Percentiles rank a stretch among this genome's conserved stretches.
phyloP scores from a whole-genome alignment of 2,329 filamentous ascomycete genomes.

The Allantophomopsis lycopodina region DNA sequence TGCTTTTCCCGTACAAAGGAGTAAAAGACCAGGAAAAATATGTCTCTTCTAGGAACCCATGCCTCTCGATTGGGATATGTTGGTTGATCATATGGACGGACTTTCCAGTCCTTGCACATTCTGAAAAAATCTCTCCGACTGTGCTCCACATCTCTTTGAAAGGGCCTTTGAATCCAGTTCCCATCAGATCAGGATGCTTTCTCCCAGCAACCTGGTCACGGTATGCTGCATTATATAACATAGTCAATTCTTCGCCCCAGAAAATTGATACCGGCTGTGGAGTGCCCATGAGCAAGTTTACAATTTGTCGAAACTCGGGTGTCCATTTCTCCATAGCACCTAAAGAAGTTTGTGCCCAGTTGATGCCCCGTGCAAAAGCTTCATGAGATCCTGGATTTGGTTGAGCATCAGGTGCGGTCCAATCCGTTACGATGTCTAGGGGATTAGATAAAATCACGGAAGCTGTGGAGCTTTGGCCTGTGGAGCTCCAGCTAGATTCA shows the following conservation, averaged over 20 bases:
- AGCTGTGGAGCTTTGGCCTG: not conserved
- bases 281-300: constrained; percentile 67
- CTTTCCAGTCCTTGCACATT: constrained; percentile 54
- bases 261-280: constrained; percentile 64
- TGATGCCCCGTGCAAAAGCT: constrained; percentile 51
- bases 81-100: constrained; percentile 74
- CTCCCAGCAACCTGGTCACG: constrained; percentile 51
- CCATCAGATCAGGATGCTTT: constrained; percentile 64
- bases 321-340: constrained; percentile 64
- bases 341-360: constrained; percentile 60
- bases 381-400: constrained; percentile 54
- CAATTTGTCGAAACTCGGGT: constrained; percentile 58
- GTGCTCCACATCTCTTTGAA: constrained; percentile 57
- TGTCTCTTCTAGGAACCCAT: constrained; percentile 60
- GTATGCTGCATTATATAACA: constrained; percentile 61
- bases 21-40: constrained; percentile 77
- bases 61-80: constrained; percentile 55
- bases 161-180: constrained; percentile 19
- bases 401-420: constrained; percentile 55
- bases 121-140: constrained; percentile 52
- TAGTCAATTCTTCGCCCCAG: constrained; percentile 57
- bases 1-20: constrained; percentile 60
- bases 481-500: not conserved
- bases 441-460: not conserved
- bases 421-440: constrained; percentile 41